A percentile compares a stretch with the other conserved stretches of the same genome.
phyloP scores from a whole-genome alignment of 129 eudicot species.

The Escallonia herrerae region DNA sequence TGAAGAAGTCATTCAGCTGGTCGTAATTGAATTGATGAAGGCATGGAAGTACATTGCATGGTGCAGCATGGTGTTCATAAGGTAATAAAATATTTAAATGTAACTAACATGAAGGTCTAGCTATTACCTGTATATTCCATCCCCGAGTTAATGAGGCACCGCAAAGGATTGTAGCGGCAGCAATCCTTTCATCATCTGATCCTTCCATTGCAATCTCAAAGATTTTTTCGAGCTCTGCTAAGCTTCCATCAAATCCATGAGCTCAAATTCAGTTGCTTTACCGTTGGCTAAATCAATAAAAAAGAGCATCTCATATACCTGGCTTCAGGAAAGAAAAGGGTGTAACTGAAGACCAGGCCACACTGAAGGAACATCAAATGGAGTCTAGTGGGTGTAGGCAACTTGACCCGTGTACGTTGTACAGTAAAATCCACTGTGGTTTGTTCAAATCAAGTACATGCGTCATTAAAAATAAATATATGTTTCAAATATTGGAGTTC shows the following conservation, averaged over 20 bases:
- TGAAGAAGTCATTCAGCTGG: neutral
- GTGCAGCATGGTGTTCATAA: too few relatives aligned
- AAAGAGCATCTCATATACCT: slow-evolving; percentile 33
- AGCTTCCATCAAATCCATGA: slow-evolving; percentile 93
- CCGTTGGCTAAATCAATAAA: slow-evolving; percentile 34
- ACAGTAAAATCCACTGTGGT: neutral
- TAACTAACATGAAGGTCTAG: neutral
- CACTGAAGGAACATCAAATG: slow-evolving; percentile 1
- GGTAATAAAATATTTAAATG: too few relatives aligned
- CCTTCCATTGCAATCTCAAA: slow-evolving; percentile 84
- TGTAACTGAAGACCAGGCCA: slow-evolving; percentile 24
- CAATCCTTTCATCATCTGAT: slow-evolving; percentile 82
- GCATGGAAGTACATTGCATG: neutral
- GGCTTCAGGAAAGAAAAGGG: slow-evolving; percentile 25
- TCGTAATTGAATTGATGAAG: neutral
- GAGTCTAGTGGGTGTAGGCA: neutral
- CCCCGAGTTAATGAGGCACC: slow-evolving; percentile 86
- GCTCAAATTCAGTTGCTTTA: slow-evolving; percentile 82
- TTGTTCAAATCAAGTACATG: too few relatives aligned
- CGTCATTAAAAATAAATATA: too few relatives aligned
- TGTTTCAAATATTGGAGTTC: too few relatives aligned
- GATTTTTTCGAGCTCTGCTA: slow-evolving; percentile 91
- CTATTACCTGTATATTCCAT: slow-evolving; percentile 80
- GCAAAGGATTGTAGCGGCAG: slow-evolving; percentile 84
- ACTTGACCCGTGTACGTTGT: neutral